Percentiles rank a stretch among this genome's conserved stretches.
phyloP scores from a whole-genome alignment of 2,329 filamentous ascomycete species.

The Eurotiales sp. region DNA sequence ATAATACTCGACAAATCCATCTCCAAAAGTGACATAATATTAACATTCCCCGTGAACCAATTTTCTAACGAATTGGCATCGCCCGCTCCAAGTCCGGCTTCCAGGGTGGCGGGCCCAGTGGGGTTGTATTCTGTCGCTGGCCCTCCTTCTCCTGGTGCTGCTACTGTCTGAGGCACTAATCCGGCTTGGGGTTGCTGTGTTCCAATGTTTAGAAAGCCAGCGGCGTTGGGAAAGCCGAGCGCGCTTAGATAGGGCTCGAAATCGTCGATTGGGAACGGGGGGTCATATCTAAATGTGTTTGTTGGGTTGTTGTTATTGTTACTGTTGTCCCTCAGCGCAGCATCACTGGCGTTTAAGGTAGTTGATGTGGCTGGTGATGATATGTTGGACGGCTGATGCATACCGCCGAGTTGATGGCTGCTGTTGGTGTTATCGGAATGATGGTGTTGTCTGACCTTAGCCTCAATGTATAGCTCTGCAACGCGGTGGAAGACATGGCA shows the following conservation, averaged over 20 bases:
- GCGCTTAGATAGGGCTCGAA: conserved; percentile 18
- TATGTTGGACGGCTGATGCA: conserved; percentile 4
- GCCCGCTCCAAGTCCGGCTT: background rate
- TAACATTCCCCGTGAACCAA: conserved; percentile 18
- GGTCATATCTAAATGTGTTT: background rate
- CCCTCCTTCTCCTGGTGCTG: background rate
- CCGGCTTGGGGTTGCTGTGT: conserved; percentile 3
- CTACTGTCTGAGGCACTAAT: background rate
- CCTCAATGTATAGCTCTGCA: conserved; percentile 16
- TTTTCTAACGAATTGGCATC: conserved; percentile 15
- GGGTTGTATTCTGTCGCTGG: conserved; percentile 1
- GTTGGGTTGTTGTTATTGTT: background rate
- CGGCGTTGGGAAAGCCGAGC: conserved; percentile 16
- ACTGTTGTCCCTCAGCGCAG: no score
- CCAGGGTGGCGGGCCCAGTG: background rate
- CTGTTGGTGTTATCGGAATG: conserved; percentile 8
- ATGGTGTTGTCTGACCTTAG: conserved; percentile 14
- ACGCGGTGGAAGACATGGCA: conserved; percentile 39
- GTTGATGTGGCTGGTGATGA: background rate
- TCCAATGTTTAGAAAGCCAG: conserved; percentile 14
- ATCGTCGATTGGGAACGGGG: conserved; percentile 11
- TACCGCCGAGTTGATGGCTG: background rate
- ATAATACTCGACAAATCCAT: conserved; percentile 16
- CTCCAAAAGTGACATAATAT: conserved; percentile 17
- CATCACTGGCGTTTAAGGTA: no score